Evolutionary conservation across 2,329 filamentous ascomycete species (phyloP).

Genomic region (Plenodomus biglobosus): DNA sequence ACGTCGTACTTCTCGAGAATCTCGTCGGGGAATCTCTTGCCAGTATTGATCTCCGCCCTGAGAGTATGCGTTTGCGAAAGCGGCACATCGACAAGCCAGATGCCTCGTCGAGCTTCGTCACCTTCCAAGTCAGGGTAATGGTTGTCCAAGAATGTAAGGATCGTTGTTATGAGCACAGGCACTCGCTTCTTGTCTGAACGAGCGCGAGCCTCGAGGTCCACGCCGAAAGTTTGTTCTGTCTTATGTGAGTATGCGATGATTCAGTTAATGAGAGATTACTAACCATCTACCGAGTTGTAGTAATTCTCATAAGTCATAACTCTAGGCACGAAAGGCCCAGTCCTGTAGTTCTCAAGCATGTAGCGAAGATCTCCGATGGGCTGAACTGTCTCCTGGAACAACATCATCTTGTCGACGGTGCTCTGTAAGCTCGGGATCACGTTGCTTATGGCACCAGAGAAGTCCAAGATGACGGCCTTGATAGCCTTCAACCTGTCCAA

Average conservation of each 20-base stretch:
- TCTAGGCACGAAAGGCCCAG: constrained; percentile 85
- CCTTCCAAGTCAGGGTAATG: constrained; percentile 97
- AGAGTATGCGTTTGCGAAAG: constrained; percentile 82
- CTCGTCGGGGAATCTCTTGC: constrained; percentile 74
- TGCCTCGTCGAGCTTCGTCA: constrained; percentile 85
- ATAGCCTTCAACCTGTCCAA: constrained; percentile 94
- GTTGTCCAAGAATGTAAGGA: constrained; percentile 92
- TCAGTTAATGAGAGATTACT: constrained; percentile 7
- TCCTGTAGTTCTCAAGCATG: constrained; percentile 94
- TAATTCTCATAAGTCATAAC: constrained; percentile 98
- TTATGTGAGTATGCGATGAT: constrained; percentile 15
- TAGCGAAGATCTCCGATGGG: constrained; percentile 87
- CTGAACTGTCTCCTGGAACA: constrained; percentile 99
- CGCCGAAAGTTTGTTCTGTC: constrained; percentile 89
- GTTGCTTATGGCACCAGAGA: constrained; percentile 95
- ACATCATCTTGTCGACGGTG: constrained; percentile 96
- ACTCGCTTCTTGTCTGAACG: constrained; percentile 94
- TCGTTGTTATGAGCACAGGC: constrained; percentile 85
- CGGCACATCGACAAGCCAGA: constrained; percentile 94
- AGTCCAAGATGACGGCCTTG: constrained; percentile 96
- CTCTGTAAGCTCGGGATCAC: constrained; percentile 95
- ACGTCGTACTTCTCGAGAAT: constrained; percentile 87
- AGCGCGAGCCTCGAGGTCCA: constrained; percentile 94
- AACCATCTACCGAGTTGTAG: constrained; percentile 89
- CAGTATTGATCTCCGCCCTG: constrained; percentile 80